Percentiles rank a stretch among this genome's conserved stretches.
Conservation (phyloP, 2,329 filamentous ascomycete species). For the Magnaporthiopsis poae region DNA sequence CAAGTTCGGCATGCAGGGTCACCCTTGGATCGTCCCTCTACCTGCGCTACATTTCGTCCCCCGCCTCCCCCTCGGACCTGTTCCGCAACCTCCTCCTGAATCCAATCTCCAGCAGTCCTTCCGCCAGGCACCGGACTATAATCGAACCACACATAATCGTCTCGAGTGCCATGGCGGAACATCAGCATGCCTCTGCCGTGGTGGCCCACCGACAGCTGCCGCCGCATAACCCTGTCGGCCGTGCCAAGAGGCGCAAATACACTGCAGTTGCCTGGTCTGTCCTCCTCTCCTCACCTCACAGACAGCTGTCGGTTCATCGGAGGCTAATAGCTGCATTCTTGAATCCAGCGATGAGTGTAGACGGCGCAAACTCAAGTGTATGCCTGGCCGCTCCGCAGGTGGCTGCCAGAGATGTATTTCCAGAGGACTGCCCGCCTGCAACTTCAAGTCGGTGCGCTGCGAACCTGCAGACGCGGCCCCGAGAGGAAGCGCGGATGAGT, state of each 20-base stretch:
- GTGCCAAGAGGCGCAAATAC: slow-evolving; percentile 2
- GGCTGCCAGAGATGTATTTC: neutral
- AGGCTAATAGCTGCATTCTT: too few species aligned
- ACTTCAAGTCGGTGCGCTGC: slow-evolving; percentile 15
- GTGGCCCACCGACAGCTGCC: neutral
- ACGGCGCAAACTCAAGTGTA: slow-evolving; percentile 31
- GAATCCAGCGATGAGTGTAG: slow-evolving; percentile 25
- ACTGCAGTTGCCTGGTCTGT: neutral
- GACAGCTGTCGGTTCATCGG: too few species aligned
- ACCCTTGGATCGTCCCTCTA: too few species aligned
- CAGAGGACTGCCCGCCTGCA: slow-evolving; percentile 15
- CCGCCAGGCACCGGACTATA: too few species aligned
- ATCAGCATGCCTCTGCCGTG: neutral
- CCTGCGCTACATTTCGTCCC: too few species aligned
- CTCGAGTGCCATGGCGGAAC: neutral
- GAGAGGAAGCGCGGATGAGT: neutral
- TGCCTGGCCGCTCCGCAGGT: slow-evolving; percentile 13
- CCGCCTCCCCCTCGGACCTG: too few species aligned
- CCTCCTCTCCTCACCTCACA: too few species aligned
- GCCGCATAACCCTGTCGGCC: neutral
- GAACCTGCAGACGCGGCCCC: neutral
- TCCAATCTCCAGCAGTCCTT: too few species aligned
- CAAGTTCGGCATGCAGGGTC: too few species aligned
- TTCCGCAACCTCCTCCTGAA: too few species aligned
- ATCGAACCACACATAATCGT: too few species aligned